Evolutionary conservation across 2,329 filamentous ascomycete species (phyloP), one percentile per base, ranked within the genome.

Genomic region (Colletotrichum camelliae): DNA sequence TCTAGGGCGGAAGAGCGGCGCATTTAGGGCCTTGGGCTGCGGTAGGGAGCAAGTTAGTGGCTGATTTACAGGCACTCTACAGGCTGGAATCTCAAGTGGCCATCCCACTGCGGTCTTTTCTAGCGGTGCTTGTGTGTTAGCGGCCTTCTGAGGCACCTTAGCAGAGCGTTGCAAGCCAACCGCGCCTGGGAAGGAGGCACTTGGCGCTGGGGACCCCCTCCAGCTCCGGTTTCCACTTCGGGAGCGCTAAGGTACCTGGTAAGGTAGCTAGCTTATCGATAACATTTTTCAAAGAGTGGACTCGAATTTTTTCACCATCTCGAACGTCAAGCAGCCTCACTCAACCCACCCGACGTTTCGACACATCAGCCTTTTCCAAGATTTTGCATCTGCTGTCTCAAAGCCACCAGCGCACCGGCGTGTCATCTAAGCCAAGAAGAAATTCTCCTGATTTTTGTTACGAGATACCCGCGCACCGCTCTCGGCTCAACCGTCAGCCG

Each of bases 251-350:
- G 15, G 57, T 1, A 1, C 12, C n/a, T n/a, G n/a, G n/a, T n/a
- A n/a, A n/a, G n/a, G n/a, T n/a, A n/a, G n/a, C n/a, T n/a, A n/a
- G 35, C 57, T 37, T 72, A 75, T 75, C 73, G 70, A 75, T 75
- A 75, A 73, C 65, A 62, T 29, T 62, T 61, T 70, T 68, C 21
- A 10, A 24, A 21, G 43, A 27, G 64, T 73, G 65, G 57, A 55
- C 39, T 58, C 39, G 57, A 75, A 75, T 75, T 75, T 75, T 74
- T 75, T 68, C 73, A 75, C 70, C 21, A 66, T 58, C 43, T 37
- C 66, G 48, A n/a, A 55, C 21, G 24, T 39, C 35, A 21, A 27
- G 67, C 31, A 37, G 72, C 72, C 72, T 74, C 72, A 58, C 33
- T 7, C 43, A 48, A 48, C 43, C 43, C 3, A 48, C 5, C 43